These are phyloP conservation scores for Quercus mongolica DNA, from an alignment of 306 rosid genomes.

Conservation along the genomic window DNA sequence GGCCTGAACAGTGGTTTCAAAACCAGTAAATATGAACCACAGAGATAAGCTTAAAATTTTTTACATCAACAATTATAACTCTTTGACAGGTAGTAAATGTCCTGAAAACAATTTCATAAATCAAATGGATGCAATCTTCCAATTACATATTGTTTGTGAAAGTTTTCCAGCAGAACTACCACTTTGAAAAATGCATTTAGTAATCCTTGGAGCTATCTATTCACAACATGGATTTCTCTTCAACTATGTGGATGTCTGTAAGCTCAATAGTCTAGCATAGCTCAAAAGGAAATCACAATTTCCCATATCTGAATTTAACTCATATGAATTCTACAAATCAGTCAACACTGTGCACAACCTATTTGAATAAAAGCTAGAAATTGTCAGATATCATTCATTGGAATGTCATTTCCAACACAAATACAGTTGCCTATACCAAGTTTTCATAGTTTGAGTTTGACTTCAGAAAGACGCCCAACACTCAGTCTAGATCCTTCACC, in stretches of 20 bases:
- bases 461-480: background rate
- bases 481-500: background rate
- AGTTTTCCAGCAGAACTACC: background rate
- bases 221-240: background rate
- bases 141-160: background rate
- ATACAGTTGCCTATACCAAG: background rate
- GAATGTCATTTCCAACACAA: background rate
- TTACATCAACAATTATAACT: background rate
- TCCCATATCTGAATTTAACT: constrained; percentile 1
- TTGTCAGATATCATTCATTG: background rate
- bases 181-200: background rate
- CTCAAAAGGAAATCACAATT: background rate
- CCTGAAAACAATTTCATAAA: background rate
- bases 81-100: background rate
- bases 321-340: background rate
- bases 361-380: background rate
- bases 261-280: background rate
- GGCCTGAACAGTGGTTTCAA: background rate
- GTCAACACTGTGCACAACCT: background rate
- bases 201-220: background rate
- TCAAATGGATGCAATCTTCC: background rate
- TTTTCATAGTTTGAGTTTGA: background rate
- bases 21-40: background rate
- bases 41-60: background rate
- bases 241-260: background rate